Percentiles rank a stretch among this genome's conserved stretches.
Evolutionary conservation across 306 rosid species (phyloP).

Genomic region (Begonia peltatifolia): DNA sequence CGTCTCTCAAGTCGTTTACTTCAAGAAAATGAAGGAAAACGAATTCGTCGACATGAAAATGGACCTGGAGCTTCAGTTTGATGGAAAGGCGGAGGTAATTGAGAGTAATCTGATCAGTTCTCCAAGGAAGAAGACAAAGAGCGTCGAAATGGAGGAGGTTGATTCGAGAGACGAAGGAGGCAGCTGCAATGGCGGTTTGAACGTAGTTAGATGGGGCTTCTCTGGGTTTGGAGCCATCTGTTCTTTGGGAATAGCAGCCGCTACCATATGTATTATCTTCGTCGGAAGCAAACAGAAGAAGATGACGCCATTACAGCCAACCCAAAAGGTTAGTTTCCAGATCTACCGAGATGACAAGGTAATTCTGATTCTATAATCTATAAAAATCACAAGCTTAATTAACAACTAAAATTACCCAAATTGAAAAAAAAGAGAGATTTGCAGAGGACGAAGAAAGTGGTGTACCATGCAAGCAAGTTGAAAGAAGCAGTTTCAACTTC

Average conservation of each 20-base stretch:
- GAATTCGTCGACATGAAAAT: conserved; percentile 73
- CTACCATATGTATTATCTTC: conserved; percentile 50
- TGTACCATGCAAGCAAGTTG: neutral
- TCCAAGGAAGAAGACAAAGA: conserved; percentile 19
- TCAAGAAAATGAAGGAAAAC: conserved; percentile 45
- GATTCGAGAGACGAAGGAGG: conserved; percentile 11
- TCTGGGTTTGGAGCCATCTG: conserved; percentile 83
- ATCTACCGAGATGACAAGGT: conserved; percentile 69
- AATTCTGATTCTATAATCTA: no score
- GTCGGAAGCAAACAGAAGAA: conserved; percentile 42
- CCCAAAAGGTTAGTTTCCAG: conserved; percentile 46
- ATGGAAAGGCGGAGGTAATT: conserved; percentile 15
- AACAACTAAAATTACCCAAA: no score
- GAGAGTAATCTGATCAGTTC: conserved; percentile 16
- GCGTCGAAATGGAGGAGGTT: conserved; percentile 12
- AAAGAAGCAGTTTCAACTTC: conserved; percentile 51
- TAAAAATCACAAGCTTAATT: no score
- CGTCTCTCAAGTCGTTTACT: conserved; percentile 34
- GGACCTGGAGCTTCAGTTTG: conserved; percentile 16
- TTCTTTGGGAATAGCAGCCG: conserved; percentile 78
- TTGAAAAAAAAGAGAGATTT: neutral
- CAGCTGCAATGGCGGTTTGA: conserved; percentile 11
- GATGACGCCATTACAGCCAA: conserved; percentile 12
- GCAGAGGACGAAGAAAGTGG: conserved; percentile 40
- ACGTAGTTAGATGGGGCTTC: conserved; percentile 51